phyloP scores from a whole-genome alignment of 306 rosid species.

The Lathyrus sativus region DNA sequence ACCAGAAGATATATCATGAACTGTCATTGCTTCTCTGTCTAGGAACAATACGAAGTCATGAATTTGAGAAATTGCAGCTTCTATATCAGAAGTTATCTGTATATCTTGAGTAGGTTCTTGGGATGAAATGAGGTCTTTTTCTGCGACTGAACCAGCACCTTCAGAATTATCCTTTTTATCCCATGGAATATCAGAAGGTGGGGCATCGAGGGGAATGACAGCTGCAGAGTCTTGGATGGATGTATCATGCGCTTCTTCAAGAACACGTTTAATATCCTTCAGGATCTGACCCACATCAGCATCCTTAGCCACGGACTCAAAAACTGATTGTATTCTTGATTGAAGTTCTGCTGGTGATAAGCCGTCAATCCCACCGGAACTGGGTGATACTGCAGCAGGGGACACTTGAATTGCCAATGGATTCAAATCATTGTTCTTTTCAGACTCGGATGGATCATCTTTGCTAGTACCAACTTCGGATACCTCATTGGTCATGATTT shows the following conservation, averaged over 20 bases:
- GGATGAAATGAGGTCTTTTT: constrained; percentile 54
- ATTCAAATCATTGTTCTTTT: constrained; percentile 48
- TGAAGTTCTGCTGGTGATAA: constrained; percentile 57
- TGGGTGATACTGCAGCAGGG: constrained; percentile 37
- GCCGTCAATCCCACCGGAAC: constrained; percentile 39
- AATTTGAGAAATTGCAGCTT: constrained; percentile 75
- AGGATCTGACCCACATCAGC: constrained; percentile 63
- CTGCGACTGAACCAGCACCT: constrained; percentile 53
- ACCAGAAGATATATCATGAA: constrained; percentile 62
- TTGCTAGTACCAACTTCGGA: constrained; percentile 45
- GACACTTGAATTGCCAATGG: constrained; percentile 43
- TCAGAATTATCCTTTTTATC: constrained; percentile 60
- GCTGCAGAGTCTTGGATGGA: constrained; percentile 53
- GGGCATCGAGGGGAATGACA: constrained; percentile 47
- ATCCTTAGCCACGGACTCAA: constrained; percentile 68
- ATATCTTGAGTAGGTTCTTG: constrained; percentile 43
- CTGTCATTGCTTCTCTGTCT: constrained; percentile 71
- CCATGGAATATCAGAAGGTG: constrained; percentile 50
- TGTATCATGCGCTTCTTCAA: constrained; percentile 61
- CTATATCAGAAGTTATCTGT: constrained; percentile 62
- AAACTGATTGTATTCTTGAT: constrained; percentile 61
- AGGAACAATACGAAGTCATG: constrained; percentile 70
- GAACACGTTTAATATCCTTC: constrained; percentile 68
- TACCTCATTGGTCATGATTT: constrained; percentile 47
- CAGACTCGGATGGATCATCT: constrained; percentile 44